Evolutionary conservation across 257 asterid species (phyloP).

Genomic region (Rehmannia glutinosa): DNA sequence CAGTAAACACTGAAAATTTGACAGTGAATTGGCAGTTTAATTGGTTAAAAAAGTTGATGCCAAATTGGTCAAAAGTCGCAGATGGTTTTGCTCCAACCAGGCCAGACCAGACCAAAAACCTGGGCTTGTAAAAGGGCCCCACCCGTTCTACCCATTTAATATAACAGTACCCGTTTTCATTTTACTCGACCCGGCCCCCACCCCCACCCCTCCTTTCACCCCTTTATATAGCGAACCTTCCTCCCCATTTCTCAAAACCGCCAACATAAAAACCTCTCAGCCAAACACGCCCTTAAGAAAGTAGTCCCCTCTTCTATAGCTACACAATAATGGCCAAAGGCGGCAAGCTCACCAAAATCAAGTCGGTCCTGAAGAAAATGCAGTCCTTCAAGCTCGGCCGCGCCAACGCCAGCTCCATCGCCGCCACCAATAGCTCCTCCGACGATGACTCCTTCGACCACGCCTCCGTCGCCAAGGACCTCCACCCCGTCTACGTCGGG

Average conservation of each 20-base stretch:
- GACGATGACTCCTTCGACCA: conserved; percentile 33
- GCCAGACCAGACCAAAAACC: too few relatives aligned
- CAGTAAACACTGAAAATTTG: too few relatives aligned
- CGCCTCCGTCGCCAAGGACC: conserved; percentile 24
- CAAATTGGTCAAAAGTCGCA: too few relatives aligned
- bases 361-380: conserved; percentile 85
- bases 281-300: background rate
- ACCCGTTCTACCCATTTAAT: too few relatives aligned
- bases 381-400: conserved; percentile 89
- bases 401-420: conserved; percentile 39
- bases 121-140: too few relatives aligned
- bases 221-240: conserved; percentile 31
- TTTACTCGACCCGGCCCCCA: too few relatives aligned
- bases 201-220: too few relatives aligned
- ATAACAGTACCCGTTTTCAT: too few relatives aligned
- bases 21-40: too few relatives aligned
- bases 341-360: conserved; percentile 80
- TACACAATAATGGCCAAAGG: conserved; percentile 77
- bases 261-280: conserved; percentile 4
- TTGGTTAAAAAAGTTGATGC: too few relatives aligned
- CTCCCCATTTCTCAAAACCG: conserved; percentile 25
- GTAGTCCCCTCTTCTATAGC: too few relatives aligned
- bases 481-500: conserved; percentile 82
- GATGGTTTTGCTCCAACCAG: too few relatives aligned
- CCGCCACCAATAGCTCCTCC: conserved; percentile 36